These are phyloP conservation scores for Cupressus sempervirens DNA, from an alignment of 75 land plant genomes.

Conservation along the genomic window DNA sequence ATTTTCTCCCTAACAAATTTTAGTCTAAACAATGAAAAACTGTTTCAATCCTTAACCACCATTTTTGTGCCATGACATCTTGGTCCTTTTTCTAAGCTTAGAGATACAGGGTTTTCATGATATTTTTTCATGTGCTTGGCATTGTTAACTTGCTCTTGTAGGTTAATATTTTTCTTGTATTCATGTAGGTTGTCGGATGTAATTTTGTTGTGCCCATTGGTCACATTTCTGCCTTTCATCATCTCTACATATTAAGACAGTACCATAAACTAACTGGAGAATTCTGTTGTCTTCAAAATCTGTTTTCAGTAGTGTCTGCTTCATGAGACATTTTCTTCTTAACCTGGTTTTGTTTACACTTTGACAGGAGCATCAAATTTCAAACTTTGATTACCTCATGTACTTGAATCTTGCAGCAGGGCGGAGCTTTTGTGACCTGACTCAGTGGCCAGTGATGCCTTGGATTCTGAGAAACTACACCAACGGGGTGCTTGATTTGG, in stretches of 20 bases:
- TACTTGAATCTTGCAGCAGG: conserved; percentile 54
- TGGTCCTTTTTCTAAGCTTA: too few species aligned
- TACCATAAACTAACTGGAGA: background rate
- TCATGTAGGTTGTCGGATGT: background rate
- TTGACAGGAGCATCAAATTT: conserved; percentile 35
- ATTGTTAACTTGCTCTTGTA: too few species aligned
- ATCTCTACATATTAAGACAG: background rate
- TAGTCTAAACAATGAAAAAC: too few species aligned
- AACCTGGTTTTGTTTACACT: background rate
- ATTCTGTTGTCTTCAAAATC: background rate
- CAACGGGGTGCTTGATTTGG: conserved; percentile 22
- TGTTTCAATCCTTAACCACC: too few species aligned
- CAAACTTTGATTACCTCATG: conserved; percentile 48
- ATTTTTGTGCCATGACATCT: too few species aligned
- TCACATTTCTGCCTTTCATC: background rate
- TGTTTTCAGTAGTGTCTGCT: background rate
- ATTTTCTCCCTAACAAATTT: too few species aligned
- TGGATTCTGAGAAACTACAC: conserved; percentile 43
- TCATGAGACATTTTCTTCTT: background rate
- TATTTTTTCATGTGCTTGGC: too few species aligned
- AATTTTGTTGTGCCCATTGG: background rate
- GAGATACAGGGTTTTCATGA: too few species aligned
- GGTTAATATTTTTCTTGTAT: background rate
- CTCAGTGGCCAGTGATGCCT: conserved; percentile 59
- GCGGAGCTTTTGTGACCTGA: conserved; percentile 50